Evolutionary conservation across 2,329 filamentous ascomycete genomes (phyloP).

Genomic region (Diaporthe citri): DNA sequence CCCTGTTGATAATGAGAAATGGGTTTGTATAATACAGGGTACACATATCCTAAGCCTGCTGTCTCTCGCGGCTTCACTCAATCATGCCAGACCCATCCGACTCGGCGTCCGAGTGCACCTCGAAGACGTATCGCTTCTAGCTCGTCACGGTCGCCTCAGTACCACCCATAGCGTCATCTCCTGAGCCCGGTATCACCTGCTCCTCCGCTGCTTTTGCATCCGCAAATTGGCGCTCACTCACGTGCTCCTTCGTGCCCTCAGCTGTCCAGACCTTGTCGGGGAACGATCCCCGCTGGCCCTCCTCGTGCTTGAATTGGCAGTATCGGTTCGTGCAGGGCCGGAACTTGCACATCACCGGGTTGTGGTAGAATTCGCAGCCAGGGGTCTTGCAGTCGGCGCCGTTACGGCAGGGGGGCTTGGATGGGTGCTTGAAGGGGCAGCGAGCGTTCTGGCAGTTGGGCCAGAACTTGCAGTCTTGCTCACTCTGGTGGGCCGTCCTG

Average conservation of each 20-base stretch:
- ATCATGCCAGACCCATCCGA: slow-evolving; percentile 13
- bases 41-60: slow-evolving; percentile 1
- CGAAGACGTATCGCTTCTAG: slow-evolving; percentile 41
- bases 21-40: slow-evolving; percentile 34
- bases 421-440: slow-evolving; percentile 91
- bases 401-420: slow-evolving; percentile 89
- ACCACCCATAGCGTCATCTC: slow-evolving; percentile 54
- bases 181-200: slow-evolving; percentile 72
- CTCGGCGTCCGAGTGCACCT: slow-evolving; percentile 12
- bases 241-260: slow-evolving; percentile 71
- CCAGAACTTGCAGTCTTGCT: slow-evolving; percentile 91
- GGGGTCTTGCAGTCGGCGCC: slow-evolving; percentile 86
- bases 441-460: slow-evolving; percentile 90
- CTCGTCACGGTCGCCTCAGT: slow-evolving; percentile 55
- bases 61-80: slow-evolving; percentile 1
- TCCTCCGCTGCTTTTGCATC: slow-evolving; percentile 78
- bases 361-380: slow-evolving; percentile 91
- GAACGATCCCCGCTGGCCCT: slow-evolving; percentile 88
- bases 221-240: slow-evolving; percentile 91
- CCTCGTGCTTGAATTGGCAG: slow-evolving; percentile 90
- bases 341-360: slow-evolving; percentile 87
- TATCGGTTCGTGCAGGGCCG: slow-evolving; percentile 90
- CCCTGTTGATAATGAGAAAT: slow-evolving; percentile 25
- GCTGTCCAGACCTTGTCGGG: slow-evolving; percentile 93
- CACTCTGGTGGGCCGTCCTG: slow-evolving; percentile 81